Percentiles rank a stretch among this genome's conserved stretches.
phyloP scores from a whole-genome alignment of 169 alveolate species.

The Perkinsus chesapeaki region DNA sequence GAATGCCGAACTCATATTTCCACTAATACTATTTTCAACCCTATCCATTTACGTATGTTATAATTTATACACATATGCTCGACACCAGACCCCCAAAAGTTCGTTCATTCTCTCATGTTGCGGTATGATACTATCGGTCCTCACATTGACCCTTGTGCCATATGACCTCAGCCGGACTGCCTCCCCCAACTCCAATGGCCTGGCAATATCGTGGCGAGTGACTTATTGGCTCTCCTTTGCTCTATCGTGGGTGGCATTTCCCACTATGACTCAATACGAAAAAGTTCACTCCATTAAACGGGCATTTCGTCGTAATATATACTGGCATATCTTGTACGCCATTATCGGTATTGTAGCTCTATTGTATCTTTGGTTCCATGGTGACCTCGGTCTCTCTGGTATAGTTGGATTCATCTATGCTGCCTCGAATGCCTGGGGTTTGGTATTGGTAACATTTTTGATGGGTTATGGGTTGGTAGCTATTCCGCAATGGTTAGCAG shows the following conservation, averaged over 20 bases:
- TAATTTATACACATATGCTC: too few species aligned
- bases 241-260: slow-evolving; percentile 21
- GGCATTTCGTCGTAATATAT: slow-evolving; percentile 3
- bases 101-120: too few species aligned
- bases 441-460: slow-evolving; percentile 30
- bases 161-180: too few species aligned
- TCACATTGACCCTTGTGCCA: too few species aligned
- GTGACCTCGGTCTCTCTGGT: not conserved
- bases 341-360: not conserved
- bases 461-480: slow-evolving; percentile 53
- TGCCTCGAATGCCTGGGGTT: slow-evolving; percentile 27
- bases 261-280: slow-evolving; percentile 11
- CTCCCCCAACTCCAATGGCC: too few species aligned
- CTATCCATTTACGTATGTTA: too few species aligned
- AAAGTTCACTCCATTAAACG: not conserved
- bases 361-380: not conserved
- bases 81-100: too few species aligned
- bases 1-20: too few species aligned
- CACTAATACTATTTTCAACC: too few species aligned
- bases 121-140: too few species aligned
- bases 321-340: slow-evolving; percentile 8
- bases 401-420: slow-evolving; percentile 24
- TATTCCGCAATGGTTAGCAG: slow-evolving; percentile 33
- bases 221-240: slow-evolving; percentile 15
- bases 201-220: slow-evolving; percentile 7